Percentiles rank a stretch among this genome's conserved stretches.
phyloP scores from a whole-genome alignment of 2,329 filamentous ascomycete genomes.

The Colletotrichum destructivum region DNA sequence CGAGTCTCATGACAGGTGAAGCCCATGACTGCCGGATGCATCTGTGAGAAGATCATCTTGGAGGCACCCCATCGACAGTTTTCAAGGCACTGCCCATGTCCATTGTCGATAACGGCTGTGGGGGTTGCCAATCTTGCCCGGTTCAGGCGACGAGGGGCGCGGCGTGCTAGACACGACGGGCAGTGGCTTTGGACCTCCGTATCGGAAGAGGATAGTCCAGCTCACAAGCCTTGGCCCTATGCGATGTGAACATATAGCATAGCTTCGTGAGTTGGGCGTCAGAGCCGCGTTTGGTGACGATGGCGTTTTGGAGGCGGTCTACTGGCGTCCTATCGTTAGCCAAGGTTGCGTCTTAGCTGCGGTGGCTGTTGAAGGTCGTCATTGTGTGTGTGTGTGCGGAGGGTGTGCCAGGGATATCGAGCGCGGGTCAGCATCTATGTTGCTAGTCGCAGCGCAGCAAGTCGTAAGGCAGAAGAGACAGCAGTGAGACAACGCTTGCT shows the following conservation, averaged over 20 bases:
- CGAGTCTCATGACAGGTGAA: slow-evolving; percentile 27
- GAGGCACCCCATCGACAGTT: slow-evolving; percentile 2
- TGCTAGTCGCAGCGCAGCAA: slow-evolving; percentile 4
- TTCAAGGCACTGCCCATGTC: neutral
- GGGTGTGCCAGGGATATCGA: neutral
- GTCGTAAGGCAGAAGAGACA: neutral
- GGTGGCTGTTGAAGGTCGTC: neutral
- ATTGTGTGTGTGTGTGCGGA: too few relatives aligned
- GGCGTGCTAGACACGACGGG: slow-evolving; percentile 8
- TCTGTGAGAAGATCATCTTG: neutral
- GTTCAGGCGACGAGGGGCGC: slow-evolving; percentile 4
- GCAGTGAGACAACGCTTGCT: slow-evolving; percentile 19
- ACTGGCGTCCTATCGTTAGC: slow-evolving; percentile 21
- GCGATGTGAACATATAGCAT: neutral
- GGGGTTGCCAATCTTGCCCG: slow-evolving; percentile 21
- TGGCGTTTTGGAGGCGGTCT: slow-evolving; percentile 35
- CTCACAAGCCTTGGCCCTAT: slow-evolving; percentile 8
- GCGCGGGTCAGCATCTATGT: slow-evolving; percentile 1
- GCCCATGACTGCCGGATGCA: slow-evolving; percentile 16
- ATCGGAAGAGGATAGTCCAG: neutral
- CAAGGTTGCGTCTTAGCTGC: slow-evolving; percentile 19
- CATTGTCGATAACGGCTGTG: slow-evolving; percentile 9
- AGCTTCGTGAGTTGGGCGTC: slow-evolving; percentile 12
- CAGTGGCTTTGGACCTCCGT: slow-evolving; percentile 9
- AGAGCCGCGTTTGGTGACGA: slow-evolving; percentile 31